A percentile compares a stretch with the other conserved stretches of the same genome.
These are phyloP conservation scores for Silene conica DNA, from an alignment of 148 eudicot genomes.

Conservation along the genomic window DNA sequence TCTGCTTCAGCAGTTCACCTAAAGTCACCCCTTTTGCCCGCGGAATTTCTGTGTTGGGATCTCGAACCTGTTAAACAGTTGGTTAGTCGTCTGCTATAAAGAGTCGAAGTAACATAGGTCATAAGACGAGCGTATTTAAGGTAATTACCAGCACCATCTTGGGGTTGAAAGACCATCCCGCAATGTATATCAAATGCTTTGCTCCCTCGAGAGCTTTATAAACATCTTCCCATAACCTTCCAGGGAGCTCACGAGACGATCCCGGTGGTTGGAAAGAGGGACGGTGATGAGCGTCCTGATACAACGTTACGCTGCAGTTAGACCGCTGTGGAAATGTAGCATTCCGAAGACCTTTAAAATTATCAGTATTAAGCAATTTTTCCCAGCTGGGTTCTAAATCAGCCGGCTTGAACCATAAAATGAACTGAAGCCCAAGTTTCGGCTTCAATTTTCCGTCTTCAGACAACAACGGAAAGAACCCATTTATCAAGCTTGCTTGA, in stretches of 20 bases:
- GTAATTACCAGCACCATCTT: conserved; percentile 61
- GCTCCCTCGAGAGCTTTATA: conserved; percentile 83
- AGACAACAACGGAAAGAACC: conserved; percentile 57
- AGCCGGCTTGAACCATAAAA: conserved; percentile 86
- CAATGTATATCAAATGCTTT: conserved; percentile 79
- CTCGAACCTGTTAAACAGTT: conserved; percentile 47
- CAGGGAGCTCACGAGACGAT: conserved; percentile 29
- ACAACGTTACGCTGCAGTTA: conserved; percentile 57
- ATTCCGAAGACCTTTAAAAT: conserved; percentile 54
- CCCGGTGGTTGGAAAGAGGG: conserved; percentile 57
- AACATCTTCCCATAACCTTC: conserved; percentile 90
- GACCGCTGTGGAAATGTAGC: conserved; percentile 71
- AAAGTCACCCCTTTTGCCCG: conserved; percentile 66
- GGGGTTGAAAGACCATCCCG: conserved; percentile 96
- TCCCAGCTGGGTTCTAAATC: conserved; percentile 65
- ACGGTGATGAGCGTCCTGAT: conserved; percentile 86
- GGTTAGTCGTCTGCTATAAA: background rate
- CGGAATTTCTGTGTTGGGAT: conserved; percentile 52
- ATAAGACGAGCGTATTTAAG: too few relatives aligned
- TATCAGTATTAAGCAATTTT: conserved; percentile 38
- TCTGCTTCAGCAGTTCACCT: conserved; percentile 62
- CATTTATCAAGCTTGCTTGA: conserved; percentile 60
- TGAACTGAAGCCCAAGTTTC: conserved; percentile 51
- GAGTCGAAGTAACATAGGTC: too few relatives aligned
- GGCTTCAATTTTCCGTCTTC: conserved; percentile 43